These are phyloP conservation scores for Pseudomonodictys pantanalensis DNA, from an alignment of 495 filamentous ascomycete species.

Conservation along the genomic window DNA sequence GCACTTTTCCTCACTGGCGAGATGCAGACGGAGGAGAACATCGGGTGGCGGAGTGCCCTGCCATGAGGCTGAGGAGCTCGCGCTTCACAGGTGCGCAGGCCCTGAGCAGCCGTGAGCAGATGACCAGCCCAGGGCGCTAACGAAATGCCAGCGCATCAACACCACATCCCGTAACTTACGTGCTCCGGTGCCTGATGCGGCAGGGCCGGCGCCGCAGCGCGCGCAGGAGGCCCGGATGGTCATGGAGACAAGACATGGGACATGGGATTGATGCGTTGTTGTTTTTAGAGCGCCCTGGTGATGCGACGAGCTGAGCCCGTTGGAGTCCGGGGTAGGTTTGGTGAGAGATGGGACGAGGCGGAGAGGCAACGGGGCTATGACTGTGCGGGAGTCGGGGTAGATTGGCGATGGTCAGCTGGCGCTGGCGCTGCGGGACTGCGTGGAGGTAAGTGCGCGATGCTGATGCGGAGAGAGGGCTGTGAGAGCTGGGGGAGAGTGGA, in stretches of 20 bases:
- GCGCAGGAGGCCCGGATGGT: background rate
- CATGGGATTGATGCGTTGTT: conserved; percentile 15
- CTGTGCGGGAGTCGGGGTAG: too few species aligned
- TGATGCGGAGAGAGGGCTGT: conserved; percentile 6
- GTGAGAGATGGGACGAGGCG: background rate
- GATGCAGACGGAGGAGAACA: too few species aligned
- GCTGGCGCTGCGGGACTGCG: background rate
- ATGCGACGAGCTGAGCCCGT: background rate
- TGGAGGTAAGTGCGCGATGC: too few species aligned
- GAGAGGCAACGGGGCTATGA: conserved; percentile 7
- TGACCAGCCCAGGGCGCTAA: conserved; percentile 30
- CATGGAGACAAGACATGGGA: background rate
- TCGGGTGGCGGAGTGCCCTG: conserved; percentile 31
- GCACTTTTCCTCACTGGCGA: too few species aligned
- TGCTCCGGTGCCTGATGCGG: conserved; percentile 33
- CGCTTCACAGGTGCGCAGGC: conserved; percentile 26
- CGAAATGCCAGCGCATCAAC: conserved; percentile 32
- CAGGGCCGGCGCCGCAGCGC: conserved; percentile 10
- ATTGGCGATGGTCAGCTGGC: background rate
- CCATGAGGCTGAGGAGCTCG: conserved; percentile 30
- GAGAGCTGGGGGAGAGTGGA: background rate
- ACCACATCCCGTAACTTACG: too few species aligned
- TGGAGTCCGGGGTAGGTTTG: background rate
- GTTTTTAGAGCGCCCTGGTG: conserved; percentile 24
- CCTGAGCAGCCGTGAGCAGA: conserved; percentile 26